phyloP scores from a whole-genome alignment of 108 stramenopile species.

The Stephanodiscus triporus region DNA sequence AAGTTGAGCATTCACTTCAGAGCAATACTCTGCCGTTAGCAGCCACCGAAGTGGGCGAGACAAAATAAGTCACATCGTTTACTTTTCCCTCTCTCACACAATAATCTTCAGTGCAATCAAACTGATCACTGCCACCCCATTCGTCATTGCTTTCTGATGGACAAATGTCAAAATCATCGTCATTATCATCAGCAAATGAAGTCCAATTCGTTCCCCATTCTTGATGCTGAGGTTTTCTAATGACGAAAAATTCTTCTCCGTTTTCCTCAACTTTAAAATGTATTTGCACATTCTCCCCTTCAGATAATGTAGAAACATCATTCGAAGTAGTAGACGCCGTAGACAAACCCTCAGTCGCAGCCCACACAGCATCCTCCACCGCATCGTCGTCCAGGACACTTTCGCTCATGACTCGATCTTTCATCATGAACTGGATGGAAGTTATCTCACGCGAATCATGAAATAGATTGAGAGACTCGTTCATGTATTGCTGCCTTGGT shows the following conservation, averaged over 20 bases:
- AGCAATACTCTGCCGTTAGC: background rate
- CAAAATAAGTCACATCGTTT: conserved; percentile 2
- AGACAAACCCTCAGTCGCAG: conserved; percentile 40
- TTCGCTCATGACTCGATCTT: conserved; percentile 7
- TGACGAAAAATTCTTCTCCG: conserved; percentile 36
- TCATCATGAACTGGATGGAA: conserved; percentile 14
- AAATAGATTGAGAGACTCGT: background rate
- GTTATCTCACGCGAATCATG: background rate
- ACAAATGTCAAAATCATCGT: conserved; percentile 24
- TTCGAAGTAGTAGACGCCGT: conserved; percentile 25
- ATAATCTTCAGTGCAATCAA: background rate
- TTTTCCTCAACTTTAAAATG: background rate
- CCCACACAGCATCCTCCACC: conserved; percentile 42
- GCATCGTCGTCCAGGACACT: conserved; percentile 36
- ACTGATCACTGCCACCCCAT: conserved; percentile 34
- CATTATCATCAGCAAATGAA: conserved; percentile 23
- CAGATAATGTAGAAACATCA: conserved; percentile 11
- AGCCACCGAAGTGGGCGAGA: conserved; percentile 1
- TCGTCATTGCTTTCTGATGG: conserved; percentile 1
- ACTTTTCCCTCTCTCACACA: background rate
- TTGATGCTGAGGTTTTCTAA: conserved; percentile 11
- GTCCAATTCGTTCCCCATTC: conserved; percentile 24
- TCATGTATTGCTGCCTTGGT: background rate
- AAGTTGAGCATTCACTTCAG: no score
- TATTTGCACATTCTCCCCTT: background rate